phyloP scores from a whole-genome alignment of 495 filamentous ascomycete genomes.

The Articulospora tetracladia region DNA sequence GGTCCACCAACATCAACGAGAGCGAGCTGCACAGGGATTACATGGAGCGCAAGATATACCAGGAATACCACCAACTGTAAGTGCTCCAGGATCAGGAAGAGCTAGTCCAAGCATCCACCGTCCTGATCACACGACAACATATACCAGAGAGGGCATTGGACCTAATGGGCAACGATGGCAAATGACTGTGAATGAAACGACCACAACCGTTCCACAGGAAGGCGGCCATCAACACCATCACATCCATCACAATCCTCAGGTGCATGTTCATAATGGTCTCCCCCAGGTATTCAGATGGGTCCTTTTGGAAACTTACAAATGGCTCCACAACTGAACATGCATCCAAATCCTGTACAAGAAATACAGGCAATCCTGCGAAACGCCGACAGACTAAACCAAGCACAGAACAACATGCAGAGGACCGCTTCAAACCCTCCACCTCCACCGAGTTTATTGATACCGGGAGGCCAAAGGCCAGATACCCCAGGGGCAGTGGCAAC shows the following conservation, averaged over 20 bases:
- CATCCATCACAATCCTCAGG: background rate
- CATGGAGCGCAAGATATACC: constrained; percentile 16
- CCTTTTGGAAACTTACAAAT: background rate
- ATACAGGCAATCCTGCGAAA: constrained; percentile 36
- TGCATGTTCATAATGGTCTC: background rate
- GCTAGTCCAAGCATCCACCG: constrained; percentile 28
- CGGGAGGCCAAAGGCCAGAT: background rate
- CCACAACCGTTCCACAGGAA: constrained; percentile 9
- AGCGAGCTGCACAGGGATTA: constrained; percentile 25
- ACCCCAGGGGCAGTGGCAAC: constrained; percentile 24
- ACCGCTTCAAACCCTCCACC: constrained; percentile 36
- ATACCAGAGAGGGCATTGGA: constrained; percentile 32
- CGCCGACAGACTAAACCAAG: constrained; percentile 35
- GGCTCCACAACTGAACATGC: background rate
- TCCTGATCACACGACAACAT: constrained; percentile 31
- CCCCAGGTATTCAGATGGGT: background rate
- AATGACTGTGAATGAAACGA: constrained; percentile 29
- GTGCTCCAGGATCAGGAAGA: constrained; percentile 14
- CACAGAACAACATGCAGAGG: constrained; percentile 43
- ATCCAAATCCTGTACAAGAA: constrained; percentile 21
- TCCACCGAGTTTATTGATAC: background rate
- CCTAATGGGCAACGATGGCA: constrained; percentile 34
- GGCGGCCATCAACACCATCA: constrained; percentile 19
- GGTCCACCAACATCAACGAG: constrained; percentile 37
- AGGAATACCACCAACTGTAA: constrained; percentile 2